Evolutionary conservation across 2,329 filamentous ascomycete genomes (phyloP).

Genomic region (Penicillium expansum): DNA sequence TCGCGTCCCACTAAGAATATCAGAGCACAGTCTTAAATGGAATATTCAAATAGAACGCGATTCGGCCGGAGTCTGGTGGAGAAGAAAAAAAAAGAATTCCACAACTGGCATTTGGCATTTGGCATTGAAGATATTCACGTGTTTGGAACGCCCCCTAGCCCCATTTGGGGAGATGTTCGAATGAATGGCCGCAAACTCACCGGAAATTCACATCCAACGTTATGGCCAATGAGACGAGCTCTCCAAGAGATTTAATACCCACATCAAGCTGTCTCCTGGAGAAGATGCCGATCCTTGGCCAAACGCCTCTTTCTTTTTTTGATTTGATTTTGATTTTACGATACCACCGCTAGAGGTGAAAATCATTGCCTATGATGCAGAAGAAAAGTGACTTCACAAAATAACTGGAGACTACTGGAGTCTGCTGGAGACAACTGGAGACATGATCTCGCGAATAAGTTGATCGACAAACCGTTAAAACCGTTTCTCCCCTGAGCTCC

Average conservation of each 20-base stretch:
- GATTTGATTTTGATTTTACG: background rate
- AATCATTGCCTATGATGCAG: background rate
- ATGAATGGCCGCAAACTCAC: background rate
- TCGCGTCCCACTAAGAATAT: background rate
- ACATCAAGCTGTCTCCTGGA: background rate
- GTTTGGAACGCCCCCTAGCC: background rate
- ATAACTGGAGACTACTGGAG: constrained; percentile 3
- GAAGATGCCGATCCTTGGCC: background rate
- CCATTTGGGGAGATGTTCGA: background rate
- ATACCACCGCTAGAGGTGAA: background rate
- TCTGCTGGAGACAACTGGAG: background rate
- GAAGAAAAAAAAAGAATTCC: background rate
- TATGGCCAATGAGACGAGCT: background rate
- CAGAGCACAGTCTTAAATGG: background rate
- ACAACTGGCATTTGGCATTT: constrained; percentile 3
- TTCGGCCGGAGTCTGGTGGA: background rate
- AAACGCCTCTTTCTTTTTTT: background rate
- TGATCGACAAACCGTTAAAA: constrained; percentile 19
- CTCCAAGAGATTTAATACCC: background rate
- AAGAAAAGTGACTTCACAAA: background rate
- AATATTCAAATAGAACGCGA: background rate
- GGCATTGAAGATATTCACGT: constrained; percentile 8
- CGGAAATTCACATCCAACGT: background rate
- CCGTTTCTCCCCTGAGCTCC: constrained; percentile 18
- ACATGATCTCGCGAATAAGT: background rate